Base-by-base conservation (phyloP, 1,284 basidiomycete species). In the Malassezia vespertilionis region DNA sequence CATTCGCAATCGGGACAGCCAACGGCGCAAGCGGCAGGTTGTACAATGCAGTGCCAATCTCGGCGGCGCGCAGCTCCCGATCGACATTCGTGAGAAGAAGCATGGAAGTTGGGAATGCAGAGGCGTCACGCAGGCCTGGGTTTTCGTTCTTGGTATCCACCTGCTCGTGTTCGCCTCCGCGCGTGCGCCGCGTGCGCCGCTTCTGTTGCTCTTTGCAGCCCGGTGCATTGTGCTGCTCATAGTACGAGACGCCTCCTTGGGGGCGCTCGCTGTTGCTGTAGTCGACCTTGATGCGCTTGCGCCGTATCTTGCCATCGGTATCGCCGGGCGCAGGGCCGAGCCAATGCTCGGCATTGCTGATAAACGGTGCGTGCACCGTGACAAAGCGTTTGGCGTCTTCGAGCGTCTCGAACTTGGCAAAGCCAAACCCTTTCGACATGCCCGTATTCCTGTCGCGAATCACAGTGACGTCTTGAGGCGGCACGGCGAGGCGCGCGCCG, bases 221-320 rank as follows among this genome's bases (percentile, higher is more conserved):
- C 8, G 48, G 48, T 2, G 48, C 48, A 23, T 51, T 51, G 48
- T 51, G 48, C 33, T 51, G 48, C 34, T 51, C 48, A 24, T 51
- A 51, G 37, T 51, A 51, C 33, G 48, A 51, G 14, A 51, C 18
- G 18, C 48, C 48, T 20, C 48, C 48, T 24, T 51, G 48, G 15
- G 48, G 48, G 4, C 48, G 34, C 43, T 51, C 48, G 35, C 48
- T 51, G 32, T 44, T 43, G 24, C 48, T 51, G 33, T 45, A 51
- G 34, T 51, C 48, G 33, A 51, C 37, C 18, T 51, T 51, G 15
- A 51, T 45, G 39, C 48, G 48, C 28, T 51, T 51, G 32, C 48
- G 48, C 22, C 38, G 42, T 39, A 32, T 18, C 14, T 26, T 27
- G n/a, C 15, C 18, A 15, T 34, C 33, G 18, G 22, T 8, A 8